A percentile compares a stretch with the other conserved stretches of the same genome.
phyloP scores from a whole-genome alignment of 371 early-diverging fungal species.

The Circinella umbellata region DNA sequence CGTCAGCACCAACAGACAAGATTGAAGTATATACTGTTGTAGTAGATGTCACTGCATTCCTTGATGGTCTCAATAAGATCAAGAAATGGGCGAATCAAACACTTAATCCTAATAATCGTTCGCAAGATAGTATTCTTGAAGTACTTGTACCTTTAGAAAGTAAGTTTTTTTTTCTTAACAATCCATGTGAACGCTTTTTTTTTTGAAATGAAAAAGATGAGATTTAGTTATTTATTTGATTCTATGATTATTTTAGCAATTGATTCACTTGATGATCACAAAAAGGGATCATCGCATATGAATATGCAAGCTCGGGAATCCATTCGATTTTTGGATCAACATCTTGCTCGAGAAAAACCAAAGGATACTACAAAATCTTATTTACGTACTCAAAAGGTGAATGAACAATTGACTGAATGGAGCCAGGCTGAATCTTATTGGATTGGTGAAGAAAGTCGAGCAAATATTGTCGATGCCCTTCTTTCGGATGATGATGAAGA shows the following conservation, averaged over 20 bases:
- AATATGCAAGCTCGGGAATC: conserved; percentile 76
- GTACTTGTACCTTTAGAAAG: conserved; percentile 68
- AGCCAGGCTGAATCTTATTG: conserved; percentile 53
- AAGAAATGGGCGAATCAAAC: conserved; percentile 57
- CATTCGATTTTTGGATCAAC: conserved; percentile 77
- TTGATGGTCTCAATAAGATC: conserved; percentile 53
- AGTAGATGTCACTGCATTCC: conserved; percentile 57
- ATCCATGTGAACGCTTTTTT: neutral
- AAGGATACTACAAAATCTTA: conserved; percentile 28
- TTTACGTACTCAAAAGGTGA: conserved; percentile 50
- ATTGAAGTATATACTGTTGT: conserved; percentile 45
- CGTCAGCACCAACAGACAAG: conserved; percentile 18
- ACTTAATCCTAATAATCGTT: conserved; percentile 31
- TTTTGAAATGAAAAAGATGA: conserved; percentile 7
- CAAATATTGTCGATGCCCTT: conserved; percentile 29
- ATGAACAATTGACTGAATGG: conserved; percentile 57
- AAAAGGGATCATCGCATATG: conserved; percentile 68
- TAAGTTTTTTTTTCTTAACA: conserved; percentile 23
- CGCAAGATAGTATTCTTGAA: conserved; percentile 41
- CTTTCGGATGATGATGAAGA: conserved; percentile 28
- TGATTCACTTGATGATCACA: conserved; percentile 71
- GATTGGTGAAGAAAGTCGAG: conserved; percentile 47
- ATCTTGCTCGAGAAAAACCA: conserved; percentile 25
- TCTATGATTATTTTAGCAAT: conserved; percentile 46
- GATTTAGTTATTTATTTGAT: neutral